Conservation (phyloP, 176 grass and related monocot species). For the Cenchrus purpureus region DNA sequence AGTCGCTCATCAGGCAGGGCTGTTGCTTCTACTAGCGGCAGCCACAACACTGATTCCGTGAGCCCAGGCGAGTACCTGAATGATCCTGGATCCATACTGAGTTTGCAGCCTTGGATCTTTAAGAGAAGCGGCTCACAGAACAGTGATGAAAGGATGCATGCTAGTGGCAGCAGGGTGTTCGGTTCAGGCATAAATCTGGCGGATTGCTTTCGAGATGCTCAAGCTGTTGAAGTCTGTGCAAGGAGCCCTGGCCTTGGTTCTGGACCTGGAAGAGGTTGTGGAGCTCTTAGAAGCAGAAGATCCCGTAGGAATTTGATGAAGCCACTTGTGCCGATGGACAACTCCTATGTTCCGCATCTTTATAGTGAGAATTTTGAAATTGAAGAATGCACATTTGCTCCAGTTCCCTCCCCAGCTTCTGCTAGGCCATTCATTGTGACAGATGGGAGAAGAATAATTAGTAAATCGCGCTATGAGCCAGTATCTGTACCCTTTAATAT, state of each 20-base stretch:
- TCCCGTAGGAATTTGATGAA: slow-evolving; percentile 56
- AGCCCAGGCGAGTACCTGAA: slow-evolving; percentile 63
- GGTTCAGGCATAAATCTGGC: slow-evolving; percentile 46
- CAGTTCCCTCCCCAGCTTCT: slow-evolving; percentile 60
- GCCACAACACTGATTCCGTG: slow-evolving; percentile 10
- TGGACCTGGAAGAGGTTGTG: slow-evolving; percentile 58
- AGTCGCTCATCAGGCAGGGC: slow-evolving; percentile 26
- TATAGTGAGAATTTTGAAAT: slow-evolving; percentile 71
- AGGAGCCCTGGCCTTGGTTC: slow-evolving; percentile 47
- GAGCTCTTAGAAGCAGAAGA: slow-evolving; percentile 65
- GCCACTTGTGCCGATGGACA: slow-evolving; percentile 63
- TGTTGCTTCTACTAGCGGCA: slow-evolving; percentile 38
- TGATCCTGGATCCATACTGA: slow-evolving; percentile 79
- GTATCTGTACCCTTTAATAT: slow-evolving; percentile 44
- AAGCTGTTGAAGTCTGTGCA: slow-evolving; percentile 46
- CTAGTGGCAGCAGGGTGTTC: neutral
- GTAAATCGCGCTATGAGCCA: slow-evolving; percentile 64
- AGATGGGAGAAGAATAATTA: slow-evolving; percentile 80
- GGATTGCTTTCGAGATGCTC: slow-evolving; percentile 47
- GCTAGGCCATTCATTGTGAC: slow-evolving; percentile 72
- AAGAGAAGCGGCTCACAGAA: slow-evolving; percentile 50
- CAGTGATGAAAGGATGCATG: slow-evolving; percentile 28
- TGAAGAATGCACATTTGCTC: slow-evolving; percentile 76
- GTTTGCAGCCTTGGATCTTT: slow-evolving; percentile 97
- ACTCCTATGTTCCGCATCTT: slow-evolving; percentile 78